Evolutionary conservation across 2,329 filamentous ascomycete genomes (phyloP).

Genomic region (Rutstroemia sydowiana): DNA sequence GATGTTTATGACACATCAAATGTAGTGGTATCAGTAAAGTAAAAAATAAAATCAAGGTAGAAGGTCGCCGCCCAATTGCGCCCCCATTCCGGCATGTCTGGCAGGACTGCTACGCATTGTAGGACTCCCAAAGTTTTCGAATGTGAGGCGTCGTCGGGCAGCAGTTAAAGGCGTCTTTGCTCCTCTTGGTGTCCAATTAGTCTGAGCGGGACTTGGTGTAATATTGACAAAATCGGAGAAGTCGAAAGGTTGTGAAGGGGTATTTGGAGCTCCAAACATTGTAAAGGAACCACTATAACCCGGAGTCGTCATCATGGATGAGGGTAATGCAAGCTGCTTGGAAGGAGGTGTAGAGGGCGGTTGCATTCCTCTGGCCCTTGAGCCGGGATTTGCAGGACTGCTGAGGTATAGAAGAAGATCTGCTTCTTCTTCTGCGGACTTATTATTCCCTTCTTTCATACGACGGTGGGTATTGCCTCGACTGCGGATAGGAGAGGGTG

Average conservation of each 20-base stretch:
- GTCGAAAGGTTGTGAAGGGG: slow-evolving; percentile 79
- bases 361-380: slow-evolving; percentile 48
- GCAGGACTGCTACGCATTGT: slow-evolving; percentile 18
- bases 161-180: slow-evolving; percentile 25
- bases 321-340: slow-evolving; percentile 63
- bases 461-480: slow-evolving; percentile 41
- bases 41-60: slow-evolving; percentile 34
- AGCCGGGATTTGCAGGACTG: slow-evolving; percentile 62
- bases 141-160: slow-evolving; percentile 24
- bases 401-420: slow-evolving; percentile 79
- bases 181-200: slow-evolving; percentile 51
- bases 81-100: slow-evolving; percentile 47
- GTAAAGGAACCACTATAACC: slow-evolving; percentile 56
- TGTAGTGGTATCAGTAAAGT: slow-evolving; percentile 1
- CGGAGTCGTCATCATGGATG: slow-evolving; percentile 84
- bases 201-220: slow-evolving; percentile 89
- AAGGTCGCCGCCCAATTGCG: slow-evolving; percentile 61
- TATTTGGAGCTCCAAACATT: slow-evolving; percentile 63
- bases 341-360: slow-evolving; percentile 71
- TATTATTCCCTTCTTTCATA: slow-evolving; percentile 45
- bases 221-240: slow-evolving; percentile 97
- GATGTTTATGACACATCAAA: slow-evolving; percentile 7
- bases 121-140: slow-evolving; percentile 23
- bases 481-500: slow-evolving; percentile 62
- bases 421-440: slow-evolving; percentile 70